Evolutionary conservation across 2,329 filamentous ascomycete genomes (phyloP), one percentile per base, ranked within the genome.

Genomic region (Albifimbria verrucaria): DNA sequence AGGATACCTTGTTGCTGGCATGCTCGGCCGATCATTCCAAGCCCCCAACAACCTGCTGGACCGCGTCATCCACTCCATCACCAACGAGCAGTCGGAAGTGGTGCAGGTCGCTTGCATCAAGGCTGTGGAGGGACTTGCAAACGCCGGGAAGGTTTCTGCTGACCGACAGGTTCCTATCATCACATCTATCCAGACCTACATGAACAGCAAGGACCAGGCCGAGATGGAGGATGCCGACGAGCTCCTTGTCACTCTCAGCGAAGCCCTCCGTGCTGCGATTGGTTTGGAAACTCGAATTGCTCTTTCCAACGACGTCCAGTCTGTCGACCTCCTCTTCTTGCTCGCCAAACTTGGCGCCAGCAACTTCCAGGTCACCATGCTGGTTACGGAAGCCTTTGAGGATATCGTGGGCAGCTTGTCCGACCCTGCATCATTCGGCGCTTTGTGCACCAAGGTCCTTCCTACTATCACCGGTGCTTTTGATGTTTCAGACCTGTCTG

Each of bases 61-160:
- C 62, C 82, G 81, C 28, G 88, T 89, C 2, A 81, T 97, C 50
- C 83, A 88, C 49, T 86, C 87, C 7, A 89, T 96, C 59, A 85
- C 83, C 10, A 77, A 77, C 32, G 92, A 96, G 59, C 77, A 85
- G 20, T 89, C 90, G 0, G 92, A 97, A 68, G 85, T 97, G 32
- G 93, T 97, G 43, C 90, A 94, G 68, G 92, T 96, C 18, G 87
- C 93, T 20, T 96, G 91, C 64, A 88, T 97, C 63, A 92, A 93
- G 67, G 88, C 91, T 2, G 73, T 96, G 32, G 91, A 97, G 63
- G 80, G 81, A 17, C 80, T 86, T 53, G 77, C 86, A 49, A 77
- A 72, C 55, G 77, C 79, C 68, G 68, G 80, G 70, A 64, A 77
- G 76, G 73, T 80, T 3, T 65, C 72, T 7, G 63, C 68, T 7